phyloP scores from a whole-genome alignment of 2,329 filamentous ascomycete species.

The Colletotrichum destructivum region DNA sequence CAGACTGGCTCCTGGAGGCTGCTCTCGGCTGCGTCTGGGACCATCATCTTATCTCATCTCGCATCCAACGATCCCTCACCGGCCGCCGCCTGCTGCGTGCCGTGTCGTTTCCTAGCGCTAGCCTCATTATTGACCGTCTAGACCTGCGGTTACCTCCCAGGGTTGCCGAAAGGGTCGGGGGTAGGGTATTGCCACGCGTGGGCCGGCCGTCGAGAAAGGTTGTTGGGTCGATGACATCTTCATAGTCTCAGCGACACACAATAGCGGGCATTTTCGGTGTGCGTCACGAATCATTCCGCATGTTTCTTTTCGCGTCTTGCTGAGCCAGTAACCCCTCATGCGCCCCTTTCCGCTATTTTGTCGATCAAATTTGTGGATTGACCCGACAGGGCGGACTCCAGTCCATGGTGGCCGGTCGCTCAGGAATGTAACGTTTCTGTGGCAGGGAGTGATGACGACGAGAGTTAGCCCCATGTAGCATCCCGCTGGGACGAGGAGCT shows the following conservation, averaged over 20 bases:
- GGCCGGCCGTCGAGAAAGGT: no score
- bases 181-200: not conserved
- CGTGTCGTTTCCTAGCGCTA: not conserved
- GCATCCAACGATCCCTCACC: not conserved
- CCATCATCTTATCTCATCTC: not conserved
- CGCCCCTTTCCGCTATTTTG: not conserved
- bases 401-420: not conserved
- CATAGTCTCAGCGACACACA: slow-evolving; percentile 1
- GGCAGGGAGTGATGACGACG: not conserved
- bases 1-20: not conserved
- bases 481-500: no score
- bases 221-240: not conserved
- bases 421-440: slow-evolving; percentile 5
- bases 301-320: not conserved
- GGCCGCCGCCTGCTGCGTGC: not conserved
- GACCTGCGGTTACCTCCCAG: not conserved
- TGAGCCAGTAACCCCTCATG: not conserved
- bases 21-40: not conserved
- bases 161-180: not conserved
- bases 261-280: slow-evolving; percentile 28
- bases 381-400: not conserved
- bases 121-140: not conserved
- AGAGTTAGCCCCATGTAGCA: not conserved
- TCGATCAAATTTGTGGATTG: not conserved
- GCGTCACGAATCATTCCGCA: not conserved